Evolutionary conservation across 306 rosid species (phyloP).

Genomic region (Lithocarpus polystachyus): DNA sequence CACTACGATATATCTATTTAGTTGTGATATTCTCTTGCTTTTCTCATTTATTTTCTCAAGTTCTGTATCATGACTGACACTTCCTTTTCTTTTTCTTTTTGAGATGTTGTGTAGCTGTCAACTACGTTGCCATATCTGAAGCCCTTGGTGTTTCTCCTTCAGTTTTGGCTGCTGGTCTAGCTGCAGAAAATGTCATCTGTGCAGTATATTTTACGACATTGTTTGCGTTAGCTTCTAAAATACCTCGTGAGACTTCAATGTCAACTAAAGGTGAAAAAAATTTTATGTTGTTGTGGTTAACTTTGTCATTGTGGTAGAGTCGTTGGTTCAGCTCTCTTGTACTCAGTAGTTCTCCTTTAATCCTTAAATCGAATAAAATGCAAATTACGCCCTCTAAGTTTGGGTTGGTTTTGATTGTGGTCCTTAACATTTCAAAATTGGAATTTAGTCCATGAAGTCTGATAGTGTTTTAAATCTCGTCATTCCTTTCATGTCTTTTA

Average conservation of each 20-base stretch:
- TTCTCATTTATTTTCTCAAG: neutral
- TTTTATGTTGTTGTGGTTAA: neutral
- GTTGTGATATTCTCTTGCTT: conserved; percentile 7
- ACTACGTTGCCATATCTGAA: conserved; percentile 69
- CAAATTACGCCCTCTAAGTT: no score
- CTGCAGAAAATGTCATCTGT: conserved; percentile 85
- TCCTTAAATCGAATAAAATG: neutral
- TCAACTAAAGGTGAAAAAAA: conserved; percentile 36
- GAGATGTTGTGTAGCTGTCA: conserved; percentile 49
- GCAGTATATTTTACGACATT: conserved; percentile 69
- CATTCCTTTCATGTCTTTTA: no score
- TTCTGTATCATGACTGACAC: neutral
- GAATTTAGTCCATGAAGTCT: no score
- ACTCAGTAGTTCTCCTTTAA: neutral
- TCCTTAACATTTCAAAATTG: no score
- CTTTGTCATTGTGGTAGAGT: neutral
- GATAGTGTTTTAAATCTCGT: no score
- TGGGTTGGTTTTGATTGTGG: no score
- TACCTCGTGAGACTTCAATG: conserved; percentile 56
- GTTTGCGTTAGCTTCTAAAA: conserved; percentile 61
- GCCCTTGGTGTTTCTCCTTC: conserved; percentile 63
- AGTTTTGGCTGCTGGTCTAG: conserved; percentile 66
- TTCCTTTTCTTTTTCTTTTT: conserved; percentile 1
- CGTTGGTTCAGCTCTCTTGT: neutral
- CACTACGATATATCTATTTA: neutral